Base-by-base conservation (phyloP, 2,329 filamentous ascomycete species). In the Dothistroma septosporum region DNA sequence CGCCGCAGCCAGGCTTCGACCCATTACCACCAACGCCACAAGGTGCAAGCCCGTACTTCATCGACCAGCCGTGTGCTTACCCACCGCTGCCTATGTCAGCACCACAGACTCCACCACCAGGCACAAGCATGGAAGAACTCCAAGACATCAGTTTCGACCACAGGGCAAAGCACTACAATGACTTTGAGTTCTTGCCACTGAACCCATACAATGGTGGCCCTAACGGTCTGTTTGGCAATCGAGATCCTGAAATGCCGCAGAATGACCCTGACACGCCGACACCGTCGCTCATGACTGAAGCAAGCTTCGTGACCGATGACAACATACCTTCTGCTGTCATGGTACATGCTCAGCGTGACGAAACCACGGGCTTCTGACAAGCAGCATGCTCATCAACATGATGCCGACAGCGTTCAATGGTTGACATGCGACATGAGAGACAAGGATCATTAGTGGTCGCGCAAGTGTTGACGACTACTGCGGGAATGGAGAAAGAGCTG, bases 291-390 rank as follows among this genome's bases (percentile, higher is more conserved):
- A 69, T 61, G 54, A 70, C 69, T 2, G 70, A 72, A 58, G 63
- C 64, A 37, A 72, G 70, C 61, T 68, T 66, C 33, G 61, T 68
- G 59, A 65, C 66, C 5, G 70, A 72, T 16, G 70, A 69, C 19
- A 63, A 61, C 8, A 24, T 58, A 6, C 22, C n/a, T 16, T 28
- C 31, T 19, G 50, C 22, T 32, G 50, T 21, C 31, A 31, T 53
- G 50, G 50, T 11, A n/a, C 47, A 50, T 5, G 47, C 41, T n/a
- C 41, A 44, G n/a, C 41, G 41, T n/a, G 47, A 50, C 19, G 28
- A 31, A 12, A 21, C 12, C 47, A 50, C 47, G 21, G 47, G 28
- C 19, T 28, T 24, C 14, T 44, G 31, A 57, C 32, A 19, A 22
- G 9, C 12, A 31, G 22, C 37, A 19, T 49, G 50, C 22, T 19